These are phyloP conservation scores for Geotrichum siamense DNA, from an alignment of 1,139 yeast genomes.

Conservation along the genomic window DNA sequence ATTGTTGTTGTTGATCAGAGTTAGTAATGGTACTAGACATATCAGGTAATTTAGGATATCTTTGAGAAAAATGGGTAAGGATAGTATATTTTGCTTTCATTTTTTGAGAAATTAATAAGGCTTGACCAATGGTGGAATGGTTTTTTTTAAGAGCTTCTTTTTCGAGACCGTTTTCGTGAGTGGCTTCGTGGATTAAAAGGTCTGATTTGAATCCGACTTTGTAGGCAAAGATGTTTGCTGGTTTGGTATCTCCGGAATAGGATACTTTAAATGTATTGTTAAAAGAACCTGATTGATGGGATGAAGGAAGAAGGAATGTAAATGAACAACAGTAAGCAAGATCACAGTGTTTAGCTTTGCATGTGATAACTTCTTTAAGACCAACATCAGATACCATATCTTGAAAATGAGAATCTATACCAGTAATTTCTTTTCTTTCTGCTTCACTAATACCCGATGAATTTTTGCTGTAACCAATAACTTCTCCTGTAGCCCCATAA, in stretches of 20 bases:
- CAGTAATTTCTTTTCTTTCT: constrained; percentile 3
- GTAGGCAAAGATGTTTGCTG: constrained; percentile 53
- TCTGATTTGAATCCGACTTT: constrained; percentile 64
- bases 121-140: constrained; percentile 90
- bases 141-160: constrained; percentile 76
- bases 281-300: constrained; percentile 1
- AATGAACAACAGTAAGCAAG: constrained; percentile 73
- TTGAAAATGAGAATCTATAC: constrained; percentile 1
- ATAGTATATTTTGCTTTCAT: constrained; percentile 71
- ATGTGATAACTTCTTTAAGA: constrained; percentile 42
- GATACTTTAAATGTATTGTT: constrained; percentile 55
- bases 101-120: constrained; percentile 56
- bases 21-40: constrained; percentile 29
- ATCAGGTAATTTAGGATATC: constrained; percentile 67
- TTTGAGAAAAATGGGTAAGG: constrained; percentile 86
- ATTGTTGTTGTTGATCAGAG: constrained; percentile 14
- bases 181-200: constrained; percentile 84
- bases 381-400: constrained; percentile 3
- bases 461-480: background rate
- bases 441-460: background rate
- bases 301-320: constrained; percentile 36
- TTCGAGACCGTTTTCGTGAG: constrained; percentile 72
- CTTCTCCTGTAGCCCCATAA: too few relatives aligned
- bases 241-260: constrained; percentile 94
- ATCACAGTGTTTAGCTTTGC: constrained; percentile 78